These are phyloP conservation scores for Pilatotrama ljubarskyi DNA, from an alignment of 768 basidiomycete species.

Conservation along the genomic window DNA sequence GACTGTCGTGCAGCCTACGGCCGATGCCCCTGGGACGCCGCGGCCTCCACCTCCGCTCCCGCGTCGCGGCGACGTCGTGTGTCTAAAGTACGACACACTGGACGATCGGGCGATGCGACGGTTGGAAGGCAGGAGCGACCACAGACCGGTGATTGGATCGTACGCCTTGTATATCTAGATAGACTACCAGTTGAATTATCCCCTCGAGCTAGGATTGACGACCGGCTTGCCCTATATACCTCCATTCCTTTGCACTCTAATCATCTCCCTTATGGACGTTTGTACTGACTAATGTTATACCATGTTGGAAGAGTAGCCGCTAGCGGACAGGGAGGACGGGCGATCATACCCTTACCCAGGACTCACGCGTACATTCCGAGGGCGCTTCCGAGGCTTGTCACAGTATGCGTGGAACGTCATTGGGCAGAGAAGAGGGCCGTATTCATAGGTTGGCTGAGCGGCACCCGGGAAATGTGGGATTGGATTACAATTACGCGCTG, in stretches of 20 bases:
- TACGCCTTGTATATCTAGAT: conserved; percentile 63
- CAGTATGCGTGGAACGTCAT: too few relatives aligned
- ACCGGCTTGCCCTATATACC: conserved; percentile 4
- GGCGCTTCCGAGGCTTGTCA: too few relatives aligned
- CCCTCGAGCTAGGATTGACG: background rate
- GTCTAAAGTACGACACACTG: conserved; percentile 70
- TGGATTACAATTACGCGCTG: background rate
- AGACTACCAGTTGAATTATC: background rate
- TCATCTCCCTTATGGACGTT: conserved; percentile 1
- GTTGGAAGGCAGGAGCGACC: conserved; percentile 79
- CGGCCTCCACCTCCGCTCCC: conserved; percentile 30
- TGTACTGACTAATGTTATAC: conserved; percentile 3
- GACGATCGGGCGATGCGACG: conserved; percentile 74
- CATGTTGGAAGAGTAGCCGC: background rate
- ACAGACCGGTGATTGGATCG: conserved; percentile 81
- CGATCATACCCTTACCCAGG: background rate
- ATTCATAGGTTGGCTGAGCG: too few relatives aligned
- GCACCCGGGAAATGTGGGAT: too few relatives aligned
- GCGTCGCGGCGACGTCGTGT: conserved; percentile 68
- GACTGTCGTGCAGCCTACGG: conserved; percentile 23
- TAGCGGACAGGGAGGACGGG: too few relatives aligned
- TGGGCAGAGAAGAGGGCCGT: too few relatives aligned
- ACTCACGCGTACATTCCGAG: too few relatives aligned
- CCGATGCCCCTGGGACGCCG: conserved; percentile 15
- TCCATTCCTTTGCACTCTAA: background rate